Conservation (phyloP, 352 stramenopile species). For the Globisporangium barbulae region DNA sequence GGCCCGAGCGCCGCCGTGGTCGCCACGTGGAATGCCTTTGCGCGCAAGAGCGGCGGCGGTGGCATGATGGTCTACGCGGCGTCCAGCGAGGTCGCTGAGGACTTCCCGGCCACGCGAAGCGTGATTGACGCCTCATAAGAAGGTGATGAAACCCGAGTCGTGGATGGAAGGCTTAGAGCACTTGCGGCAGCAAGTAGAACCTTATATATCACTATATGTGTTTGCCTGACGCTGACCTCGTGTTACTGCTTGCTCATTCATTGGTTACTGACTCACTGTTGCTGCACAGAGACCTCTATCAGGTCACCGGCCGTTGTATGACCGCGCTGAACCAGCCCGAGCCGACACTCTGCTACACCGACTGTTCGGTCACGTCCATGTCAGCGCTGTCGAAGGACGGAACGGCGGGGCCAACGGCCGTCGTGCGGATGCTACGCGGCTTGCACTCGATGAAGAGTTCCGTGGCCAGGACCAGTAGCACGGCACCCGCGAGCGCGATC, state of each 20-base stretch:
- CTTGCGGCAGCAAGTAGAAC: neutral
- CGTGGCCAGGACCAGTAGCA: constrained; percentile 25
- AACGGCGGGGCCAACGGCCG: constrained; percentile 7
- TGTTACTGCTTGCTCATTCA: neutral
- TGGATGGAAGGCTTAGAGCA: neutral
- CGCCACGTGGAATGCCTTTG: constrained; percentile 42
- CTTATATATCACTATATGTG: neutral
- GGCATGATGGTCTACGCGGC: constrained; percentile 80
- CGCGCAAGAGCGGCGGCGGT: constrained; percentile 27
- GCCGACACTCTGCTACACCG: constrained; percentile 1
- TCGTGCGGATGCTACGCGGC: constrained; percentile 12
- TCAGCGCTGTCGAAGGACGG: constrained; percentile 28
- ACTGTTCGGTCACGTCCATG: constrained; percentile 21
- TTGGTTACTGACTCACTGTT: neutral
- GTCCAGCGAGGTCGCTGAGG: constrained; percentile 44
- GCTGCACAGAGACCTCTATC: neutral
- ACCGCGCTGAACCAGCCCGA: constrained; percentile 14
- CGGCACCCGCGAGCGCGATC: constrained; percentile 24
- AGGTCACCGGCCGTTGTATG: constrained; percentile 7
- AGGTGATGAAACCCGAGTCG: neutral
- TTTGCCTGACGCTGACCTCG: neutral
- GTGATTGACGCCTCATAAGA: constrained; percentile 22
- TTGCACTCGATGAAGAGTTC: constrained; percentile 32
- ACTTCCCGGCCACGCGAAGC: constrained; percentile 51
- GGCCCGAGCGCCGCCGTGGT: constrained; percentile 58